These are phyloP conservation scores for Daedaleopsis nitida DNA, from an alignment of 768 basidiomycete species.

Conservation along the genomic window DNA sequence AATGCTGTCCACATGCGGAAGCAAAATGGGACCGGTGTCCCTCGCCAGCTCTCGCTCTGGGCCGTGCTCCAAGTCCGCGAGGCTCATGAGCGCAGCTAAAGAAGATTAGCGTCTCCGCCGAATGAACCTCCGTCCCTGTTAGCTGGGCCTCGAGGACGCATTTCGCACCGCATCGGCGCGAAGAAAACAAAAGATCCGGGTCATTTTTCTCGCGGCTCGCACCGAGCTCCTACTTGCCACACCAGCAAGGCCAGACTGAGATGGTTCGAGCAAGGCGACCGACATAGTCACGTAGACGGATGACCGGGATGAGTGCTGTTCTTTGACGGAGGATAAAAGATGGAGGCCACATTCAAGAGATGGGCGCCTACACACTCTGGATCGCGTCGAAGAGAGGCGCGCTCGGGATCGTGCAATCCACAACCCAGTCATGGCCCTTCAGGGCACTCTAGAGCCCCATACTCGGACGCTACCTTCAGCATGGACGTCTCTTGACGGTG, in stretches of 20 bases:
- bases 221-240: not conserved
- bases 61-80: not conserved
- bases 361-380: not conserved
- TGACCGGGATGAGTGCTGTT: too few species aligned
- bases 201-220: not conserved
- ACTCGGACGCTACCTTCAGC: constrained; percentile 28
- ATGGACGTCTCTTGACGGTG: constrained; percentile 30
- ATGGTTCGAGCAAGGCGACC: not conserved
- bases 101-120: not conserved
- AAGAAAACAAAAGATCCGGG: not conserved
- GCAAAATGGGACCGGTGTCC: constrained; percentile 8
- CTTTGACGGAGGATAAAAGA: too few species aligned
- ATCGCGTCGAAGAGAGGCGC: too few species aligned
- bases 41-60: not conserved
- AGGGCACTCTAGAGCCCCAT: constrained; percentile 26
- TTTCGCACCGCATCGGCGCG: not conserved
- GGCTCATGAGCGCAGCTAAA: not conserved
- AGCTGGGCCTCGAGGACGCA: not conserved
- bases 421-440: constrained; percentile 16
- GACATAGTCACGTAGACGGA: too few species aligned
- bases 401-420: not conserved
- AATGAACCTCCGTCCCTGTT: not conserved
- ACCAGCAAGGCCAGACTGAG: not conserved
- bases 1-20: constrained; percentile 6
- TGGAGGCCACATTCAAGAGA: not conserved